These are phyloP conservation scores for Solanum neorickii DNA, from an alignment of 257 asterid species.

Conservation along the genomic window DNA sequence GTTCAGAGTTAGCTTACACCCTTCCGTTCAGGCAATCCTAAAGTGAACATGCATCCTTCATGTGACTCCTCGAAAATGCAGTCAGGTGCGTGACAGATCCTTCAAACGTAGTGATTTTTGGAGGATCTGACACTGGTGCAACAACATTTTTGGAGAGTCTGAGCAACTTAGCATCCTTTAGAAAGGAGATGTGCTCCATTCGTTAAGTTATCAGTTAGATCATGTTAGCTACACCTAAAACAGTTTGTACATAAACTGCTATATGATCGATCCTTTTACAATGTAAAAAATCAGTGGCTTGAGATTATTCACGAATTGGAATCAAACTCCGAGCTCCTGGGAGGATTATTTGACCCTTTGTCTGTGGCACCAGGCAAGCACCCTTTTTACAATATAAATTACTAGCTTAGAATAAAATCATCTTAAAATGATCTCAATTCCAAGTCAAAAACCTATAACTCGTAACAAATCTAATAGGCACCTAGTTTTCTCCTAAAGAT, in stretches of 20 bases:
- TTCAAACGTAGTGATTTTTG: neutral
- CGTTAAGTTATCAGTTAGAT: neutral
- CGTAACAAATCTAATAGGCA: neutral
- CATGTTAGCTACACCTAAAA: neutral
- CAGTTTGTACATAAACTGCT: neutral
- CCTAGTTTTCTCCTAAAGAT: neutral
- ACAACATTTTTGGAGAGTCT: neutral
- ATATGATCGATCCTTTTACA: neutral
- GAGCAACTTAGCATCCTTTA: neutral
- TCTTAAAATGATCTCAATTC: neutral
- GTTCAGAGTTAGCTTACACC: neutral
- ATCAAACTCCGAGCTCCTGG: neutral
- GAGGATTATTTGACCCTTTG: neutral
- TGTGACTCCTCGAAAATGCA: neutral
- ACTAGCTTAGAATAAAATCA: neutral
- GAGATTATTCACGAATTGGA: neutral
- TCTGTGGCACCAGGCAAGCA: neutral
- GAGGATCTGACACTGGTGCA: neutral
- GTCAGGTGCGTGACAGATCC: neutral
- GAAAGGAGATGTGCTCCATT: neutral
- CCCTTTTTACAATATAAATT: neutral
- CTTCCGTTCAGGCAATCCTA: neutral
- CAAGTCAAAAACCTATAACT: neutral
- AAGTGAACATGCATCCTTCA: neutral
- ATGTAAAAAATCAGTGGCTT: neutral